Evolutionary conservation across 441 rosid genomes (phyloP).

Genomic region (Aleurites moluccanus): DNA sequence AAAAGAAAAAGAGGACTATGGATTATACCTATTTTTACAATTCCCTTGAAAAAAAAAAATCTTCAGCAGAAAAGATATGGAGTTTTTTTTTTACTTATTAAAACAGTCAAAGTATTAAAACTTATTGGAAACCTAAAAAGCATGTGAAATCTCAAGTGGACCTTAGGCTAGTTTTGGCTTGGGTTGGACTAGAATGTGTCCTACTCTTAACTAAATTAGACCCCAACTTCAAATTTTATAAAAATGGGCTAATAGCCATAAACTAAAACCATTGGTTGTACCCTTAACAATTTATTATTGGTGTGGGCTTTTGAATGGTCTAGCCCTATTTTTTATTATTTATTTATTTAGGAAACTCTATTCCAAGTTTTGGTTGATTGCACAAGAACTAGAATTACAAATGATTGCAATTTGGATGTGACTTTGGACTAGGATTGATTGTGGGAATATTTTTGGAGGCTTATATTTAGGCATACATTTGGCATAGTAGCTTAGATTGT

Average conservation of each 20-base stretch:
- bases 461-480: slow-evolving; percentile 18
- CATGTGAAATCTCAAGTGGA: neutral
- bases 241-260: too few species aligned
- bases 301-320: neutral
- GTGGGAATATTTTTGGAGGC: slow-evolving; percentile 24
- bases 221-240: neutral
- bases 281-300: neutral
- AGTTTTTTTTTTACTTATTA: too few species aligned
- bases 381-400: slow-evolving; percentile 1
- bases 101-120: too few species aligned
- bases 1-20: too few species aligned
- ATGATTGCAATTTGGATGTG: slow-evolving; percentile 32
- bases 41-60: too few species aligned
- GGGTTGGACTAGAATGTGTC: neutral
- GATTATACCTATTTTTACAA: too few species aligned
- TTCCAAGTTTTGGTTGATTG: neutral
- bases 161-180: neutral
- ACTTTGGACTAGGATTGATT: slow-evolving; percentile 21
- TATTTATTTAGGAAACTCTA: neutral
- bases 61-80: too few species aligned
- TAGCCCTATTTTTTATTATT: neutral
- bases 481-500: slow-evolving; percentile 12
- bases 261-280: too few species aligned
- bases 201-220: neutral
- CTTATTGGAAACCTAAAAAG: neutral